A percentile compares a stretch with the other conserved stretches of the same genome.
Conservation (phyloP, 768 basidiomycete species). For the Boletellus ananiceps region DNA sequence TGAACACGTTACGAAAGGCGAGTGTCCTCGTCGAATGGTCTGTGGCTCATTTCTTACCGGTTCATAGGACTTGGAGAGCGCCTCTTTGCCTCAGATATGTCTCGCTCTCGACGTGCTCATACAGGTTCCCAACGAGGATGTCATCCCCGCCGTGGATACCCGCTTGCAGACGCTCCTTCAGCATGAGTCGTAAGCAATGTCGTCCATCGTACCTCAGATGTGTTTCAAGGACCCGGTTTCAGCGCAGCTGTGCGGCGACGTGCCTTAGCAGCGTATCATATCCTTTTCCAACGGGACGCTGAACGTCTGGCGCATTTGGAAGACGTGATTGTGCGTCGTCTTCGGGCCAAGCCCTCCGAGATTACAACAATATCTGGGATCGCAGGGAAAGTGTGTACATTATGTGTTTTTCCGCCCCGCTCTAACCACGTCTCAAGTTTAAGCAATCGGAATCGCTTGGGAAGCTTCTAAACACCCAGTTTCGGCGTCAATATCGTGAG, state of each 20-base stretch:
- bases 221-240: slow-evolving; percentile 9
- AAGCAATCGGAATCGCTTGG: slow-evolving; percentile 21
- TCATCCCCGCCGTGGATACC: slow-evolving; percentile 71
- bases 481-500: slow-evolving; percentile 13
- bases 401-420: not conserved
- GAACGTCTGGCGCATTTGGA: slow-evolving; percentile 44
- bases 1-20: slow-evolving; percentile 84
- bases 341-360: slow-evolving; percentile 9
- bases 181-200: slow-evolving; percentile 69
- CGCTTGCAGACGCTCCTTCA: slow-evolving; percentile 62
- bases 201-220: slow-evolving; percentile 9
- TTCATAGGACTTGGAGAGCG: slow-evolving; percentile 65
- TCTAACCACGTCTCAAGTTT: slow-evolving; percentile 16
- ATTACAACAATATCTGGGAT: slow-evolving; percentile 8
- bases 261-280: slow-evolving; percentile 53
- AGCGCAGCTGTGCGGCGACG: slow-evolving; percentile 61
- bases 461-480: slow-evolving; percentile 21
- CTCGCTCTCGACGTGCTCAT: slow-evolving; percentile 71
- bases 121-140: slow-evolving; percentile 54
- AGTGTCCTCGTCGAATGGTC: slow-evolving; percentile 1
- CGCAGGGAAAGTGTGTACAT: slow-evolving; percentile 22
- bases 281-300: slow-evolving; percentile 44
- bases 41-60: slow-evolving; percentile 2
- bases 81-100: slow-evolving; percentile 51
- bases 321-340: slow-evolving; percentile 12